Conservation (phyloP, 23 red algal species). For the Pyropia haitanensis region DNA sequence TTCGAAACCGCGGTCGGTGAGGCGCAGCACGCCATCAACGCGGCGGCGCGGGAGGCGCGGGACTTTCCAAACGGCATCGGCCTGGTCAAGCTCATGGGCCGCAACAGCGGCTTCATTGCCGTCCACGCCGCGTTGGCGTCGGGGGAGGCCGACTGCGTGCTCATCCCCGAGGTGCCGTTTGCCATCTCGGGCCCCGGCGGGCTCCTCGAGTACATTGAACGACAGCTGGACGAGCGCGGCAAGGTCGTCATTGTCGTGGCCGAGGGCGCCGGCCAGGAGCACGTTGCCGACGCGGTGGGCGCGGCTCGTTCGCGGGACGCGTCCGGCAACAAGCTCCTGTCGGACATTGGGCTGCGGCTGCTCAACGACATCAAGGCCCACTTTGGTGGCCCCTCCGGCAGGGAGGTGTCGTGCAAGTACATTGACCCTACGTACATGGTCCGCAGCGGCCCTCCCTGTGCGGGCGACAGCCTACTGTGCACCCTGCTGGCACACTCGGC, state of each 20-base stretch:
- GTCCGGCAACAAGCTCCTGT: constrained; percentile 33
- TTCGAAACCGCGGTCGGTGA: constrained; percentile 92
- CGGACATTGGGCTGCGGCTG: constrained; percentile 66
- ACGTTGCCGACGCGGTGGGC: constrained; percentile 1
- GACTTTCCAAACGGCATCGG: constrained; percentile 77
- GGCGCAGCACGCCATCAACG: constrained; percentile 82
- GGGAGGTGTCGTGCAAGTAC: constrained; percentile 80
- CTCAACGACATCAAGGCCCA: constrained; percentile 45
- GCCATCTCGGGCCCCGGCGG: constrained; percentile 51
- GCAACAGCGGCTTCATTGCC: constrained; percentile 85
- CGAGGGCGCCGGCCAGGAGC: constrained; percentile 72
- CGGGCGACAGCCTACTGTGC: constrained; percentile 83
- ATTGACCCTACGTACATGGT: constrained; percentile 93
- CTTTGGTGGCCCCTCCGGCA: constrained; percentile 33
- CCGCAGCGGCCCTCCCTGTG: constrained; percentile 54
- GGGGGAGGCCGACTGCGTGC: constrained; percentile 78
- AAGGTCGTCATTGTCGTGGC: constrained; percentile 80
- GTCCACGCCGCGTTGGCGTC: constrained; percentile 61
- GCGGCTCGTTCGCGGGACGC: neutral
- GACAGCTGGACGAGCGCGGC: constrained; percentile 42
- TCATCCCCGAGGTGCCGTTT: constrained; percentile 84
- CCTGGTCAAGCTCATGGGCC: constrained; percentile 87
- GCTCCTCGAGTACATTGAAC: constrained; percentile 54
- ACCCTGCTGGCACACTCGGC: constrained; percentile 86
- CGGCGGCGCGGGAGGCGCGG: constrained; percentile 68